phyloP scores from a whole-genome alignment of 140 eudicot species.

The Cichorium intybus region DNA sequence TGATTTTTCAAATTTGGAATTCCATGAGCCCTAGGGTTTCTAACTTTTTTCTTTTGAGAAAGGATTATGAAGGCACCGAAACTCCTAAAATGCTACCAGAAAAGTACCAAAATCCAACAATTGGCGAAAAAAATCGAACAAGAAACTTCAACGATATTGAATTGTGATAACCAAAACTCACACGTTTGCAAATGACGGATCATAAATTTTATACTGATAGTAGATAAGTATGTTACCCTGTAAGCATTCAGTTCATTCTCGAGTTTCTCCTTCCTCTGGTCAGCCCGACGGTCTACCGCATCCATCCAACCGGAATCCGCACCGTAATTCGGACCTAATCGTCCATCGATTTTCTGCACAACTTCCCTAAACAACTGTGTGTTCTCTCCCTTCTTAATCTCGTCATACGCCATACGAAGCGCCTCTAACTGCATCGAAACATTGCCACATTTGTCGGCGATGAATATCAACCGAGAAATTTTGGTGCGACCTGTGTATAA shows the following conservation, averaged over 20 bases:
- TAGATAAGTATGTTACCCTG: conserved; percentile 50
- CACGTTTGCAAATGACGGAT: not conserved
- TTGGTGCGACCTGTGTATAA: conserved; percentile 83
- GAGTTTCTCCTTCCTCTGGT: conserved; percentile 79
- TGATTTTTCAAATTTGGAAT: not conserved
- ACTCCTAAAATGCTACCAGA: not conserved
- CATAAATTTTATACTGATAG: not conserved
- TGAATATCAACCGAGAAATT: conserved; percentile 57
- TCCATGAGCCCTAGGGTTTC: conserved; percentile 2
- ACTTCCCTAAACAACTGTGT: conserved; percentile 75
- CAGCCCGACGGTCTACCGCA: conserved; percentile 76
- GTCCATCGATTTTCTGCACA: conserved; percentile 68
- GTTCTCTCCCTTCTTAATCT: conserved; percentile 82
- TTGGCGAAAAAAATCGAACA: not conserved
- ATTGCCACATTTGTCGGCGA: conserved; percentile 51
- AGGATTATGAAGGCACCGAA: not conserved
- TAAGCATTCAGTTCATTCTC: conserved; percentile 92
- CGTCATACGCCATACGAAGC: conserved; percentile 82
- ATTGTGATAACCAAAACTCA: not conserved
- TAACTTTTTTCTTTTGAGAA: not conserved
- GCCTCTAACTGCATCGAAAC: conserved; percentile 74
- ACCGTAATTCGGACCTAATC: conserved; percentile 61
- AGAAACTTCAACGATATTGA: not conserved
- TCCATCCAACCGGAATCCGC: conserved; percentile 62
- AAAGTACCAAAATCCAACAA: not conserved